phyloP scores from a whole-genome alignment of 129 eudicot species.

The Chrysanthemum seticuspe region DNA sequence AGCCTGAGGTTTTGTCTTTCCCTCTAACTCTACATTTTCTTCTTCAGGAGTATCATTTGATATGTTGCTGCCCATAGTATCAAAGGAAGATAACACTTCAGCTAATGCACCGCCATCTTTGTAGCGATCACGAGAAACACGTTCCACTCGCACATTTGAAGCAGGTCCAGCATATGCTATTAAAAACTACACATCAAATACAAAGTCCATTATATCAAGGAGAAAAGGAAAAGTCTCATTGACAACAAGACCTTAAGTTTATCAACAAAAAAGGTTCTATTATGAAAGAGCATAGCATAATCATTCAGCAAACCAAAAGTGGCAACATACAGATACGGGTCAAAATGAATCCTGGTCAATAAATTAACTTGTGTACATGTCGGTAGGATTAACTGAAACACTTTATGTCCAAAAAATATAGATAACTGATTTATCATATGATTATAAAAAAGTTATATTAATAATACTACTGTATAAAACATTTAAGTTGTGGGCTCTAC shows the following conservation, averaged over 20 bases:
- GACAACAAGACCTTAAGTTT: slow-evolving; percentile 2
- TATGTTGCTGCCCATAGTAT: slow-evolving; percentile 27
- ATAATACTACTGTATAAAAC: too few relatives aligned
- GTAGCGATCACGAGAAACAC: slow-evolving; percentile 55
- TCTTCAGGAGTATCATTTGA: slow-evolving; percentile 14
- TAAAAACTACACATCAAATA: slow-evolving; percentile 49
- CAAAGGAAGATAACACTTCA: slow-evolving; percentile 61
- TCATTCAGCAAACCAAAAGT: neutral
- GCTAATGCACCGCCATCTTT: slow-evolving; percentile 72
- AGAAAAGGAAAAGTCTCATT: neutral
- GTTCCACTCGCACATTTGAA: slow-evolving; percentile 80
- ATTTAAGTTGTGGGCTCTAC: too few relatives aligned
- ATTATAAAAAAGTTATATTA: too few relatives aligned
- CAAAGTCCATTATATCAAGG: neutral
- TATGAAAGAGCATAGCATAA: neutral
- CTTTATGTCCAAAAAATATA: neutral
- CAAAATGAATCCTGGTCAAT: neutral
- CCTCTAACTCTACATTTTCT: slow-evolving; percentile 28
- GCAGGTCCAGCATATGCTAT: slow-evolving; percentile 90
- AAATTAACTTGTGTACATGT: neutral
- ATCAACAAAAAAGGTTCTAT: neutral
- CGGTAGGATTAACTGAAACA: neutral
- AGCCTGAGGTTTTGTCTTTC: slow-evolving; percentile 27
- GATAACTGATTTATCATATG: too few relatives aligned
- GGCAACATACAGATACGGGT: neutral